A percentile compares a stretch with the other conserved stretches of the same genome.
These are phyloP conservation scores for Mycena albidolilacea DNA, from an alignment of 768 basidiomycete species.

Conservation along the genomic window DNA sequence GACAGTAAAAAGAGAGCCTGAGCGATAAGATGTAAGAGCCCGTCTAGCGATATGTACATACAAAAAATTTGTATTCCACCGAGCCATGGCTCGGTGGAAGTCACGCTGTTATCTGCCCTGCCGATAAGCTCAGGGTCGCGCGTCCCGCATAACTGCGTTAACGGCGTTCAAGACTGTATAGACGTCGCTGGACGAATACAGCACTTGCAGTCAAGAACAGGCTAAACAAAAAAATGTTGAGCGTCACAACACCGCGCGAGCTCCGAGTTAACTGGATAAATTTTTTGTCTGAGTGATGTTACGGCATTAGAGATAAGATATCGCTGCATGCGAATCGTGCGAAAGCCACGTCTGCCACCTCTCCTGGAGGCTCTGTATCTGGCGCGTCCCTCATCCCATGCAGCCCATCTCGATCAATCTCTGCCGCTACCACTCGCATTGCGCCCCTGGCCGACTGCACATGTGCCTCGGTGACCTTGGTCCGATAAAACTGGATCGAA, in stretches of 20 bases:
- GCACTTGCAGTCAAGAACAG: background rate
- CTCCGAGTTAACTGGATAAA: background rate
- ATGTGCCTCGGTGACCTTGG: slow-evolving; percentile 60
- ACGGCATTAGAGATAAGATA: slow-evolving; percentile 67
- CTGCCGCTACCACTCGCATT: slow-evolving; percentile 69
- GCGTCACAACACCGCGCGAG: background rate
- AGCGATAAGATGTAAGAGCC: background rate
- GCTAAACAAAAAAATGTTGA: background rate
- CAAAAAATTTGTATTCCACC: slow-evolving; percentile 46
- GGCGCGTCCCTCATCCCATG: slow-evolving; percentile 50
- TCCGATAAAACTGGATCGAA: slow-evolving; percentile 67
- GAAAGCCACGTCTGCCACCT: slow-evolving; percentile 44
- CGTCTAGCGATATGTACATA: slow-evolving; percentile 17
- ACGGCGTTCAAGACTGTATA: no score
- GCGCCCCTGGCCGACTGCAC: slow-evolving; percentile 68
- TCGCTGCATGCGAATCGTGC: slow-evolving; percentile 69
- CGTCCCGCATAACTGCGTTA: background rate
- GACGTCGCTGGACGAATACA: no score
- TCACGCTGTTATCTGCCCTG: slow-evolving; percentile 12
- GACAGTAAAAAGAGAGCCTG: slow-evolving; percentile 33
- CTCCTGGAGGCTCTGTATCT: slow-evolving; percentile 63
- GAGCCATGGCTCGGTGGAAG: slow-evolving; percentile 12
- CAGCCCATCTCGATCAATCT: slow-evolving; percentile 76
- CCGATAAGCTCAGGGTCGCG: slow-evolving; percentile 24
- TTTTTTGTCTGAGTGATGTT: background rate